Percentiles rank a stretch among this genome's conserved stretches.
phyloP scores from a whole-genome alignment of 148 eudicot genomes.

The Chenopodium quinoa region DNA sequence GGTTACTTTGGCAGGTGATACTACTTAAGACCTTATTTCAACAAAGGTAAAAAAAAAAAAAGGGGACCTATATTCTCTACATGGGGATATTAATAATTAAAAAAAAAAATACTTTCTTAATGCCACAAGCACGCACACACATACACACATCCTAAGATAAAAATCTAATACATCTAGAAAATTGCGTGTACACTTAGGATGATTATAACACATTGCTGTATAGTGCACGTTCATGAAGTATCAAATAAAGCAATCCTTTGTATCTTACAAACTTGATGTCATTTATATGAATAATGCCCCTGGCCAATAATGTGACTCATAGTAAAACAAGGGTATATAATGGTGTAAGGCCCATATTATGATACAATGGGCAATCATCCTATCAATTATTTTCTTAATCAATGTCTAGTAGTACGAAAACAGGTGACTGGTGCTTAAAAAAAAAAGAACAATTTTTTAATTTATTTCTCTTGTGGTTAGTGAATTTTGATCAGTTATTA shows the following conservation, averaged over 20 bases:
- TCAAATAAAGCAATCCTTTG: neutral
- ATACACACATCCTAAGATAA: too few species aligned
- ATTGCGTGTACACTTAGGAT: neutral
- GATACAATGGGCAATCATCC: too few species aligned
- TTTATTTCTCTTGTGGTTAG: too few species aligned
- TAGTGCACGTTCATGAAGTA: neutral
- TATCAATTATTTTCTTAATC: too few species aligned
- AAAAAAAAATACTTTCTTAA: neutral
- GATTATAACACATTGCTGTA: neutral
- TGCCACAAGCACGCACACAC: too few species aligned
- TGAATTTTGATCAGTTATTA: too few species aligned
- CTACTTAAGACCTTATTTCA: neutral
- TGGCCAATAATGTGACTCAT: neutral
- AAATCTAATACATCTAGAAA: neutral
- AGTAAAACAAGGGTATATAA: neutral
- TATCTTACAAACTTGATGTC: neutral
- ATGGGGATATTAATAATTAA: neutral
- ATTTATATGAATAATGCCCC: neutral
- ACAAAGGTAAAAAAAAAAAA: neutral
- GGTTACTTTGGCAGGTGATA: neutral
- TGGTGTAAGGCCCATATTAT: neutral
- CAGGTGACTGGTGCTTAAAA: neutral
- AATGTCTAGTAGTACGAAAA: neutral
- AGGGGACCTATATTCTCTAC: neutral
- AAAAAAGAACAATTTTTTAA: neutral